Evolutionary conservation across 148 eudicot genomes (phyloP), one percentile per base, ranked within the genome.

Genomic region (Tetragonia tetragonoides): DNA sequence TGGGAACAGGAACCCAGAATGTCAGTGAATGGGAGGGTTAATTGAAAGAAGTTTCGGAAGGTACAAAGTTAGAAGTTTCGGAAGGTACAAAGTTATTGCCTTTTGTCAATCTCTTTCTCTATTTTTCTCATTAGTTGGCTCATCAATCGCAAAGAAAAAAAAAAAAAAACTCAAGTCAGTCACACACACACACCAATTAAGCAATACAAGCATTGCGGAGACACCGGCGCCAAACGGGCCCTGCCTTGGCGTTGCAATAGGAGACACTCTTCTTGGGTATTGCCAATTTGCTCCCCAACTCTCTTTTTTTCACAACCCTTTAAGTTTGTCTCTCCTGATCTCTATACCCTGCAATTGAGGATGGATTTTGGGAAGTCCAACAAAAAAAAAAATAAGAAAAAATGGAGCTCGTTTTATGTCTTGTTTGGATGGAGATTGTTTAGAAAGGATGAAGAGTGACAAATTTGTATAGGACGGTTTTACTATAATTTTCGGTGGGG

Each of bases 141-240:
- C 34, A 28, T 28, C 34, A 28, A 28, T 28, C n/a, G n/a, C n/a
- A n/a, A n/a, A 1, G 34, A 28, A 28, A 28, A 0, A 0, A 28
- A 28, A 28, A 28, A 28, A 28, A 28, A 28, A 0, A 28, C 34
- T 28, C 1, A 0, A 28, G 1, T 28, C 34, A n/a, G n/a, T n/a
- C 70, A 56, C 34, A 1, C 53, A 57, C 59, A 18, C 68, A 12
- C 42, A 41, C 68, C 68, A 75, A 64, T 28, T 28, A 1, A 28
- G 34, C 34, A 28, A 28, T 28, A 28, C 65, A 69, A 73, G 69
- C 85, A 84, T 82, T 77, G 84, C 90, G 91, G 91, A 68, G 93
- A 89, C 95, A 91, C 81, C 92, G 95, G 95, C 89, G 91, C 78
- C 68, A 83, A 87, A 87, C 83, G 77, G 80, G 89, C 79, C 84